Percentiles rank a stretch among this genome's conserved stretches.
Conservation (phyloP, 768 basidiomycete species). For the Tephrocybe sp. region DNA sequence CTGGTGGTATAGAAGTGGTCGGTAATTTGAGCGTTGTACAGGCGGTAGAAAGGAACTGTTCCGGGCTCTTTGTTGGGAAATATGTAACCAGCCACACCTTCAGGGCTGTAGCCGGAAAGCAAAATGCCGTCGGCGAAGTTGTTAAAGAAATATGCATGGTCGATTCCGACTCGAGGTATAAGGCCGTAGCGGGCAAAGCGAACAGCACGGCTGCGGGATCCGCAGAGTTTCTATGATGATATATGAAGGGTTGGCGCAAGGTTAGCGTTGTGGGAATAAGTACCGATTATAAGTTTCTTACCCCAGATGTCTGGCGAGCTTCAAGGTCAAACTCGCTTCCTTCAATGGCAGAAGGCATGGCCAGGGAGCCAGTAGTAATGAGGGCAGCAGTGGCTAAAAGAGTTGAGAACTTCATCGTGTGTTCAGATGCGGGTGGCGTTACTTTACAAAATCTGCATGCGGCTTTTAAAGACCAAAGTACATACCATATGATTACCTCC, state of each 20-base stretch:
- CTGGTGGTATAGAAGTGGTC: conserved; percentile 19
- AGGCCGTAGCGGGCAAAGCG: too few relatives aligned
- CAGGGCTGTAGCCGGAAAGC: conserved; percentile 12
- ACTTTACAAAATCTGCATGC: background rate
- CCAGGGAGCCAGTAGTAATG: background rate
- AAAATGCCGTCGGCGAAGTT: too few relatives aligned
- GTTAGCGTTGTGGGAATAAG: background rate
- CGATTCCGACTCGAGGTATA: too few relatives aligned
- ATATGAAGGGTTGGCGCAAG: too few relatives aligned
- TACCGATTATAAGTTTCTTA: background rate
- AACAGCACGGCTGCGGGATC: background rate
- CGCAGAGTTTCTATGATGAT: background rate
- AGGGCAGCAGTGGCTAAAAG: background rate
- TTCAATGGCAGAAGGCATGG: background rate
- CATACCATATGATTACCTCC: background rate
- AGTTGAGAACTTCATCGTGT: background rate
- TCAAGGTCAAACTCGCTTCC: background rate
- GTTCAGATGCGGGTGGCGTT: background rate
- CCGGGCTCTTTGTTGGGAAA: conserved; percentile 8
- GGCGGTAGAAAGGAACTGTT: conserved; percentile 12
- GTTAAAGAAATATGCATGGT: too few relatives aligned
- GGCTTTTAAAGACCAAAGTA: background rate
- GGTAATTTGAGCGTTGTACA: background rate
- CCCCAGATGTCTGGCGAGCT: background rate
- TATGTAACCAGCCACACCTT: conserved; percentile 12